These are phyloP conservation scores for Vitis hybrid DNA, from an alignment of 177 flowering plant species.

Conservation along the genomic window DNA sequence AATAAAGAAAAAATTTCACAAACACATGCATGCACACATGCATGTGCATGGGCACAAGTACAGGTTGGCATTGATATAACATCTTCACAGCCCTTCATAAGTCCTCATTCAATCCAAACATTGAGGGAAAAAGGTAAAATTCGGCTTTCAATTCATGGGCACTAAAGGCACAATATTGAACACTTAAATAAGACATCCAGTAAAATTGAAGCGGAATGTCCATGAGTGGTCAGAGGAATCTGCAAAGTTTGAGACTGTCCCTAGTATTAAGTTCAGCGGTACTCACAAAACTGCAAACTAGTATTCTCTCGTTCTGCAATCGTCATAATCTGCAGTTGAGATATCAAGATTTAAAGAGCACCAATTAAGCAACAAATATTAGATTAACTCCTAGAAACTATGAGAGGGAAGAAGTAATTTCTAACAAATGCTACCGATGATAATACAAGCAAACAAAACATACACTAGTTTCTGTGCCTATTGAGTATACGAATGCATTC, in stretches of 20 bases:
- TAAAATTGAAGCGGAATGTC: background rate
- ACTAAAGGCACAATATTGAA: background rate
- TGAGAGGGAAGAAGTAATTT: no score
- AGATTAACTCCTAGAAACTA: no score
- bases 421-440: background rate
- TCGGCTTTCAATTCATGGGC: background rate
- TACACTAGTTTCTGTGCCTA: background rate
- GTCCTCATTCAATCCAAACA: no score
- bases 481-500: background rate
- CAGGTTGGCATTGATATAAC: no score
- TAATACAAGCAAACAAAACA: background rate
- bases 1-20: no score
- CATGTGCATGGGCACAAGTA: no score
- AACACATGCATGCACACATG: no score
- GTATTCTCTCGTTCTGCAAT: background rate
- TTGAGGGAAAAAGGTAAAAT: no score
- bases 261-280: background rate
- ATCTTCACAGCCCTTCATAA: no score
- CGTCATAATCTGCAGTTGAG: slow-evolving; percentile 2
- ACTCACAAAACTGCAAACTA: slow-evolving; percentile 8
- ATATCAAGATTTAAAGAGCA: slow-evolving; percentile 1
- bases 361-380: background rate
- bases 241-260: background rate
- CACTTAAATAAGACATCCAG: background rate
- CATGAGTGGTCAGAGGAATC: background rate